phyloP scores from a whole-genome alignment of 1,284 basidiomycete species.

The Malassezia furfur region DNA sequence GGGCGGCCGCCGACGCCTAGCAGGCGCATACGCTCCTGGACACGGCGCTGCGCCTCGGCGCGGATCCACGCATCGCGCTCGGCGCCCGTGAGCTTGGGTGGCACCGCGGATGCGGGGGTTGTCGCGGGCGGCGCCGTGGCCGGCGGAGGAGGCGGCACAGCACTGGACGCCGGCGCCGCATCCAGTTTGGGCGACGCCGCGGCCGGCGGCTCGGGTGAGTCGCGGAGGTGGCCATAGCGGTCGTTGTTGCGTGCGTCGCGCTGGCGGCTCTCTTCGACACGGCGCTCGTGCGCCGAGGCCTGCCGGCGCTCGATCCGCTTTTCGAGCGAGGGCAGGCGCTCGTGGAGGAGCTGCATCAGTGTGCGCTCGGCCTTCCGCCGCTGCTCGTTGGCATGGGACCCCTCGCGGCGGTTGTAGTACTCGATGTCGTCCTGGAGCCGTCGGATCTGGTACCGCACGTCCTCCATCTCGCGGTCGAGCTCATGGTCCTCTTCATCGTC shows the following conservation, averaged over 20 bases:
- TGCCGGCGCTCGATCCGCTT: slow-evolving; percentile 72
- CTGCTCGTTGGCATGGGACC: slow-evolving; percentile 66
- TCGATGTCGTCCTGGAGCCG: slow-evolving; percentile 88
- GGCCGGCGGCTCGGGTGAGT: background rate
- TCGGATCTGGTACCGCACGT: slow-evolving; percentile 74
- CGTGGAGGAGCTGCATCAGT: slow-evolving; percentile 75
- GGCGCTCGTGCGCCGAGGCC: slow-evolving; percentile 61
- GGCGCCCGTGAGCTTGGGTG: slow-evolving; percentile 69
- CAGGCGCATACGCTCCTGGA: slow-evolving; percentile 76
- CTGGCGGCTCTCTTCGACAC: slow-evolving; percentile 54
- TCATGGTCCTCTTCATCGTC: slow-evolving; percentile 64
- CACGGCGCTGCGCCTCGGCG: slow-evolving; percentile 70
- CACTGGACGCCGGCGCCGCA: background rate
- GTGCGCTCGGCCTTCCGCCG: slow-evolving; percentile 79
- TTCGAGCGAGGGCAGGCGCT: slow-evolving; percentile 82
- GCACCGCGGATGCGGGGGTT: slow-evolving; percentile 22
- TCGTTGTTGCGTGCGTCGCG: slow-evolving; percentile 77
- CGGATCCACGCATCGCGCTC: slow-evolving; percentile 72
- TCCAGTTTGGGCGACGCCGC: background rate
- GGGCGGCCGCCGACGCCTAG: slow-evolving; percentile 61
- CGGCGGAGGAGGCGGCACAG: background rate
- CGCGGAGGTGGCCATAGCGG: slow-evolving; percentile 48
- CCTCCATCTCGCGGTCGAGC: slow-evolving; percentile 78
- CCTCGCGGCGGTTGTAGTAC: slow-evolving; percentile 67
- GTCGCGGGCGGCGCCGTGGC: background rate